Evolutionary conservation across 163 green algal species (phyloP), one percentile per base, ranked within the genome.

Genomic region (Prototheca wickerhamii): DNA sequence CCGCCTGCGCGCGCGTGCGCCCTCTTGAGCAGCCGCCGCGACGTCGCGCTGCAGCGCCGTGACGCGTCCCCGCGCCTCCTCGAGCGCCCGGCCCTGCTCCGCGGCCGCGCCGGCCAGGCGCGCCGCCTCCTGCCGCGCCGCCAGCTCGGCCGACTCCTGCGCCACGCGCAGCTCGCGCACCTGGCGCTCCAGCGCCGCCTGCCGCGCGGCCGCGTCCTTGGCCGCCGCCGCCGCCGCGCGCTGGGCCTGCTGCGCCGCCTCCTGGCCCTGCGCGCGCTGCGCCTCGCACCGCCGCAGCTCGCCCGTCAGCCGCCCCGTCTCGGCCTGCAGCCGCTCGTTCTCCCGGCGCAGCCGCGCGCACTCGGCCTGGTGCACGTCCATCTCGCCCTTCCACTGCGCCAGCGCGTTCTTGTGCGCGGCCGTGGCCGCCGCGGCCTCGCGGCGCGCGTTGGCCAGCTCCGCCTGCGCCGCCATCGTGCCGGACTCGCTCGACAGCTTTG

Each of bases 401-500:
- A 76, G 69, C 15, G 75, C 77, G 25, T 61, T 62, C 59, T 83
- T 87, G 52, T 83, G 79, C 20, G 74, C 69, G 3, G 77, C 81
- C 0, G 85, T 78, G 5, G 70, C 72, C 18, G 77, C 71, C 3
- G 80, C 80, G 17, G 70, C 75, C 56, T 86, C 80, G 4, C 71
- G 50, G 26, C 80, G 70, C 5, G 68, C 68, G 37, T 71, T 74
- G 25, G 79, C 78, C 60, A 89, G 60, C 65, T 93, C 85, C 18
- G 79, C 78, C 56, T 87, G 78, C 49, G 87, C 64, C 21, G 35
- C 53, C 29, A 61, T 71, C 30, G 55, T 30, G 15, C 62, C 68
- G 33, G 60, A 81, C 68, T 91, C 79, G 1, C 57, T 59, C 15
- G 84, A 70, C 33, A 93, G 67, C 50, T 80, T 73, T 32, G 83